Evolutionary conservation across 2,329 filamentous ascomycete genomes (phyloP).

Genomic region (Fusarium multiceps): DNA sequence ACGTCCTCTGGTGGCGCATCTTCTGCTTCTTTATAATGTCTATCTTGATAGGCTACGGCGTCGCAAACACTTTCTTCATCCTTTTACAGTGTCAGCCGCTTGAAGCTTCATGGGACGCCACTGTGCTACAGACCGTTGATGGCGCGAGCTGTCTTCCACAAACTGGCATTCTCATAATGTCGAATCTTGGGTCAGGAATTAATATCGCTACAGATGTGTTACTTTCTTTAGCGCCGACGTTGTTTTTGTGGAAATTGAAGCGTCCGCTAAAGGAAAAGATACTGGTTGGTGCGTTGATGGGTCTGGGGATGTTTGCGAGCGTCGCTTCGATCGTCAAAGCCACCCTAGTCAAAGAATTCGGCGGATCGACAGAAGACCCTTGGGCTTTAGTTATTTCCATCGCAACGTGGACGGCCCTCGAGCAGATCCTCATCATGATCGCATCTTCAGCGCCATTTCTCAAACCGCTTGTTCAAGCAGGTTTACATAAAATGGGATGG

Average conservation of each 20-base stretch:
- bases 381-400: slow-evolving; percentile 28
- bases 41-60: neutral
- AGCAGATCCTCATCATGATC: slow-evolving; percentile 31
- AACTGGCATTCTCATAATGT: slow-evolving; percentile 19
- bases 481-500: slow-evolving; percentile 12
- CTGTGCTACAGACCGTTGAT: neutral
- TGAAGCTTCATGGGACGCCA: slow-evolving; percentile 9
- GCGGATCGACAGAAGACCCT: slow-evolving; percentile 10
- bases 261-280: slow-evolving; percentile 11
- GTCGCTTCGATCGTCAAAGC: slow-evolving; percentile 16
- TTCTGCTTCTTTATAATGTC: slow-evolving; percentile 18
- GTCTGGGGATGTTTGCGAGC: slow-evolving; percentile 14
- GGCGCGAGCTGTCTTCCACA: slow-evolving; percentile 15
- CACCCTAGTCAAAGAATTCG: slow-evolving; percentile 19
- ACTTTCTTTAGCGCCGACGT: slow-evolving; percentile 6
- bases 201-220: slow-evolving; percentile 11
- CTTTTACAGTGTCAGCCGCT: slow-evolving; percentile 8
- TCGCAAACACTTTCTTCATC: slow-evolving; percentile 23
- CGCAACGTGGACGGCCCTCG: slow-evolving; percentile 21
- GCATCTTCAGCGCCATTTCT: slow-evolving; percentile 19
- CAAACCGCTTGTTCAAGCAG: slow-evolving; percentile 5
- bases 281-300: slow-evolving; percentile 15
- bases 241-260: slow-evolving; percentile 18
- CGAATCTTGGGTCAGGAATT: neutral
- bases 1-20: slow-evolving; percentile 2